phyloP scores from a whole-genome alignment of 495 filamentous ascomycete species.

The Daldinia grandis region DNA sequence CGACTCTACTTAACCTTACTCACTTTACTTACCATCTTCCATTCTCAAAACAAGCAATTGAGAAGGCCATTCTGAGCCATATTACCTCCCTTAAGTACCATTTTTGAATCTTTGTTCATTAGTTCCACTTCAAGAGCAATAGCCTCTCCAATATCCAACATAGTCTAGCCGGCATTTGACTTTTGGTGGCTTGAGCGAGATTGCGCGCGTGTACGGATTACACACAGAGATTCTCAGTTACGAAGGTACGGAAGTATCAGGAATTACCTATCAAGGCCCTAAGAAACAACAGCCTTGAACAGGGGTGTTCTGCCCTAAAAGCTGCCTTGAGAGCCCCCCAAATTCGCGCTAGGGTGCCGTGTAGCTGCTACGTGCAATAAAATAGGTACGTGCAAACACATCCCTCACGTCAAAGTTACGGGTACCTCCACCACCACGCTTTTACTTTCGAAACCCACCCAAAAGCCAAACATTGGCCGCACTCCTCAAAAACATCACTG shows the following conservation, averaged over 20 bases:
- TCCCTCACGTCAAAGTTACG: constrained; percentile 2
- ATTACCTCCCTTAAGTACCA: constrained; percentile 11
- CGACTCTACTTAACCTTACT: constrained; percentile 8
- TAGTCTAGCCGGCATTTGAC: constrained; percentile 19
- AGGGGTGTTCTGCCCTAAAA: constrained; percentile 14
- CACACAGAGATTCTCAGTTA: constrained; percentile 3
- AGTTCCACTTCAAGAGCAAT: constrained; percentile 31
- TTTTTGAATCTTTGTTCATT: constrained; percentile 1
- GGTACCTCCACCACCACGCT: constrained; percentile 20
- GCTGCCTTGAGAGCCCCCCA: constrained; percentile 1
- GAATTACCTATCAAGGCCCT: not conserved
- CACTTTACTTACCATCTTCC: constrained; percentile 5
- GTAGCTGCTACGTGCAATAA: constrained; percentile 9
- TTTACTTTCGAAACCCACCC: constrained; percentile 22
- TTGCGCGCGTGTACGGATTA: constrained; percentile 15
- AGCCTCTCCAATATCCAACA: constrained; percentile 24
- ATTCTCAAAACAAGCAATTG: constrained; percentile 11
- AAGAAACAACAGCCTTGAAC: not conserved
- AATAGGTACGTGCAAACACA: constrained; percentile 5
- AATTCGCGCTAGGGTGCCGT: constrained; percentile 36
- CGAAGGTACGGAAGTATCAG: not conserved
- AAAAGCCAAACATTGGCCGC: constrained; percentile 43
- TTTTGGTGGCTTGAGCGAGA: constrained; percentile 5
- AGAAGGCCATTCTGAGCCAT: constrained; percentile 14
- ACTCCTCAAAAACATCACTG: constrained; percentile 44